Conservation (phyloP, 2,329 filamentous ascomycete genomes). For the Curvularia eragrostidis region DNA sequence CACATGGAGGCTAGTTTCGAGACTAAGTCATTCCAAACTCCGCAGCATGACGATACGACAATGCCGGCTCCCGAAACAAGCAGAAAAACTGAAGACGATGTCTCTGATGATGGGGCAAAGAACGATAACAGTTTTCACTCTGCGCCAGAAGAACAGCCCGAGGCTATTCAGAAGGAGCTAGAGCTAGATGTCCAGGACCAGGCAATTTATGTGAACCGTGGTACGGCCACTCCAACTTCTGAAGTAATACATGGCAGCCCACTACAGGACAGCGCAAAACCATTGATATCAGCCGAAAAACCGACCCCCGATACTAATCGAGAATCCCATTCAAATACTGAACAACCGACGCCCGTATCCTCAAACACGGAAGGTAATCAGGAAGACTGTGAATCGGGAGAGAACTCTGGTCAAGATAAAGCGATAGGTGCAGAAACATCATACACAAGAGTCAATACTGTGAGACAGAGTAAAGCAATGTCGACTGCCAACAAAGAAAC, state of each 20-base stretch:
- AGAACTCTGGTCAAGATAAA: background rate
- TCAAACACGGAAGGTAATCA: slow-evolving; percentile 1
- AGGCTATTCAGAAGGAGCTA: slow-evolving; percentile 11
- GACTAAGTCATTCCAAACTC: background rate
- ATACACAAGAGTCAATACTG: background rate
- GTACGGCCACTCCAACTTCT: background rate
- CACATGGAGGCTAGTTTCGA: background rate
- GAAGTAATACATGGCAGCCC: background rate
- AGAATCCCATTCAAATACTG: background rate
- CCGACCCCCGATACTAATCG: background rate
- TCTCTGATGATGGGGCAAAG: slow-evolving; percentile 34
- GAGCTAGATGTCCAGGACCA: slow-evolving; percentile 1
- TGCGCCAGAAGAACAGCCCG: slow-evolving; percentile 29
- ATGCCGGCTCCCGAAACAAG: background rate
- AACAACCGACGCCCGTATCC: background rate
- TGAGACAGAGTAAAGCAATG: background rate
- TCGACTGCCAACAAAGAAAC: background rate
- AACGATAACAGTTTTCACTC: slow-evolving; percentile 35
- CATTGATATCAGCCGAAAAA: background rate
- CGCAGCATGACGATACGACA: background rate
- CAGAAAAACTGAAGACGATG: slow-evolving; percentile 7
- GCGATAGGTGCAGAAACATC: background rate
- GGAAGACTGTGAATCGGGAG: background rate
- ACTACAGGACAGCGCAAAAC: background rate
- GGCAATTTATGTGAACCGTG: slow-evolving; percentile 9